Evolutionary conservation across 2,329 filamentous ascomycete genomes (phyloP), one percentile per base, ranked within the genome.

Genomic region (Myriosclerotinia curreyana): DNA sequence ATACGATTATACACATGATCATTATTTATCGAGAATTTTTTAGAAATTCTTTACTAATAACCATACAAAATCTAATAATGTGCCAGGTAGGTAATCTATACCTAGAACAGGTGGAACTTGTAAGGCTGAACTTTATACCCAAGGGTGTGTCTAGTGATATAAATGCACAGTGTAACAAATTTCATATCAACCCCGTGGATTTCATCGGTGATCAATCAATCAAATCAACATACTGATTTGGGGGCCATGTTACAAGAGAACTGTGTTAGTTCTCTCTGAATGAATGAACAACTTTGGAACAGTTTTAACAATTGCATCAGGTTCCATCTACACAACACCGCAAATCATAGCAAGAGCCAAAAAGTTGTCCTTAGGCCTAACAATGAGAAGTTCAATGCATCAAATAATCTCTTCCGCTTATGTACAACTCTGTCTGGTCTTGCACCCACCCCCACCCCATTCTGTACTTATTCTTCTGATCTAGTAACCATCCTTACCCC

Each of bases 401-500:
- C 53, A 42, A 40, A 34, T 60, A 38, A 12, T 46, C 49, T 59
- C 51, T 53, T 58, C 64, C 54, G 54, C 55, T 65, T 71, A 72
- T 72, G 68, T 73, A 73, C 70, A 64, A 50, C 58, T 60, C 56
- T 58, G 55, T 25, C 14, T 25, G 38, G 44, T 53, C 60, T 49
- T 48, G 40, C 56, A 60, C 61, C 42, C 22, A 55, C 20, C 34
- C 34, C 60, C 28, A 34, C 50, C 50, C 56, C 51, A 46, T 28
- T 59, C 58, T 38, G n/a, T 31, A 53, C 40, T n/a, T 83, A 66
- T 77, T 12, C 28, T 17, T 60, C 36, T 62, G 48, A 25, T 66
- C 69, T 75, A 75, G 66, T 73, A 98, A 72, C 92, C 93, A 72
- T 98, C 95, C 87, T 98, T 98, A 79, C 95, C 95, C 87, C 91